Base-by-base conservation (phyloP, 331 rosid genomes). In the Pyrus hybrid region DNA sequence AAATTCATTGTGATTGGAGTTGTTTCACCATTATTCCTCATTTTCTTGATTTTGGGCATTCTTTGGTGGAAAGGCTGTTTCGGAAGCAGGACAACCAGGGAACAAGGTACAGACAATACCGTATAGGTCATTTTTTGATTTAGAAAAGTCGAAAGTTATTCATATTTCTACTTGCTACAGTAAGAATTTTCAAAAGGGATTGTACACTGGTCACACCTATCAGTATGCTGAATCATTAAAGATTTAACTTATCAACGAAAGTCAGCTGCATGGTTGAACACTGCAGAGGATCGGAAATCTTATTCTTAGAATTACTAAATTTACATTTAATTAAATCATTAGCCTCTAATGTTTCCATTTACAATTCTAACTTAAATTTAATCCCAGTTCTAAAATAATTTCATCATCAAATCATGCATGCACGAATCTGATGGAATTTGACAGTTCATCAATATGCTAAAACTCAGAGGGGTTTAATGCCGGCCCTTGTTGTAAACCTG, bases 21-120 rank as follows among this genome's bases (percentile, higher is more conserved):
- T 75, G 72, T 53, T 49, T 75, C 64, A 10, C 56, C 33, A 0
- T 21, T 75, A 10, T 75, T 62, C 65, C 53, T 75, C 16, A 9
- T 64, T 26, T 32, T 65, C 51, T 13, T 22, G 6, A 33, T 7
- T 51, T 16, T 73, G 6, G 68, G 68, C 68, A 35, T 73, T 25
- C 76, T 73, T 60, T 73, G 76, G 76, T 73, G 25, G 21, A 73
- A 45, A 73, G 68, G 76, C 41, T 73, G 58, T 37, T 73, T 73
- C 0, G 28, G 68, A 72, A 18, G 47, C 72, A 75, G 30, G 79
- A 64, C 63, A 32, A n/a, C 72, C 12, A 75, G 79, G 35, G 79
- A 75, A 75, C 23, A 75, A 65, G 79, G 79, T 75, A 37, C 43
- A 9, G 43, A 37, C 43, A 37, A 37, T 2, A 37, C 13, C 21